Evolutionary conservation across 106 monocot genomes (phyloP).

Genomic region (Vanilla planifolia): DNA sequence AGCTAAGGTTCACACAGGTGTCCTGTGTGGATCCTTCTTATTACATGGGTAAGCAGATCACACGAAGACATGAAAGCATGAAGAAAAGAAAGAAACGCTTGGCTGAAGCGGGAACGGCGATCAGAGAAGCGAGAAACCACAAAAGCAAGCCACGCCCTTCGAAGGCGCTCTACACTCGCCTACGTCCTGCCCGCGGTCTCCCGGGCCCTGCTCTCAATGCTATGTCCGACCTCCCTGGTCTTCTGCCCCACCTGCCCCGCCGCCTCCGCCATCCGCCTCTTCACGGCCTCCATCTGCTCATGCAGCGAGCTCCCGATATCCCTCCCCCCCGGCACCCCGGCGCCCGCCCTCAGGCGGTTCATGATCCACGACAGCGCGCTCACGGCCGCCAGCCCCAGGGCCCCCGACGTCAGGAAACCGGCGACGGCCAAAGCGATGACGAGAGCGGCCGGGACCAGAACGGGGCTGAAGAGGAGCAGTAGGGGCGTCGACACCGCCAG

Average conservation of each 20-base stretch:
- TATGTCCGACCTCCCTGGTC: slow-evolving; percentile 30
- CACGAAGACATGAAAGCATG: too few relatives aligned
- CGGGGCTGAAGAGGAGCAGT: slow-evolving; percentile 53
- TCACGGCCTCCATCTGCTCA: slow-evolving; percentile 19
- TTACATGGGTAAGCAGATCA: too few relatives aligned
- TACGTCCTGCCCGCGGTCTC: slow-evolving; percentile 2
- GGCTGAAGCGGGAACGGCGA: too few relatives aligned
- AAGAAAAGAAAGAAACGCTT: too few relatives aligned
- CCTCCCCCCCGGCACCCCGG: neutral
- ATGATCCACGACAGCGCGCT: slow-evolving; percentile 31
- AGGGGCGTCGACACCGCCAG: slow-evolving; percentile 35
- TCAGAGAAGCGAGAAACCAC: too few relatives aligned
- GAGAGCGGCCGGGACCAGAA: slow-evolving; percentile 33
- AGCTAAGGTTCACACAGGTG: too few relatives aligned
- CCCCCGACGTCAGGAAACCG: slow-evolving; percentile 47
- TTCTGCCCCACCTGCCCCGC: slow-evolving; percentile 24
- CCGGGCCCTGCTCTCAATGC: slow-evolving; percentile 10
- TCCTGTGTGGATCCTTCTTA: too few relatives aligned
- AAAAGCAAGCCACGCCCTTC: too few relatives aligned
- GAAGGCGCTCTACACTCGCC: too few relatives aligned
- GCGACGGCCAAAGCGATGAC: slow-evolving; percentile 31
- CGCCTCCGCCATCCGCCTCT: slow-evolving; percentile 22
- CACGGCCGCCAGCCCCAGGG: slow-evolving; percentile 40
- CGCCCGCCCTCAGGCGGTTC: slow-evolving; percentile 12
- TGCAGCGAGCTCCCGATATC: slow-evolving; percentile 6